These are phyloP conservation scores for Mycotypha africana DNA, from an alignment of 371 early-diverging fungal genomes.

Conservation along the genomic window DNA sequence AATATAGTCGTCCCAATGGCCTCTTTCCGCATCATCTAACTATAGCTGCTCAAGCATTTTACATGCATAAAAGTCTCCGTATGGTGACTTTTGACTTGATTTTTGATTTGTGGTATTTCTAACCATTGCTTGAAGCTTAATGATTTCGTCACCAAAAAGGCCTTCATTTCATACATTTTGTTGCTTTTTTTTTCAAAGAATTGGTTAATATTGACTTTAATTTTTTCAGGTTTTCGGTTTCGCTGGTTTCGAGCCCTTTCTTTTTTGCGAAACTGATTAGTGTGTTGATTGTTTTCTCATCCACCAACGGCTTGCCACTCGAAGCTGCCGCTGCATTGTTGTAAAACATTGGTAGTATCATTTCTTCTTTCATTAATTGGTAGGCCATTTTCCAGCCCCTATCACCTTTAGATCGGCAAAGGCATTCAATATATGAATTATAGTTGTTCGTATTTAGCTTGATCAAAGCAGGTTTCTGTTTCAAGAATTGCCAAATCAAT, in stretches of 20 bases:
- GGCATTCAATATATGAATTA: slow-evolving; percentile 40
- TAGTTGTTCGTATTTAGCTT: slow-evolving; percentile 34
- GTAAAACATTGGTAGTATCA: slow-evolving; percentile 10
- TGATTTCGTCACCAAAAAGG: too few relatives aligned
- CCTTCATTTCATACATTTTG: too few relatives aligned
- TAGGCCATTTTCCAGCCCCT: slow-evolving; percentile 28
- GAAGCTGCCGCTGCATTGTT: neutral
- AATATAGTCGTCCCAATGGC: too few relatives aligned
- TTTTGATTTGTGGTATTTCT: too few relatives aligned
- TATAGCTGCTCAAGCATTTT: too few relatives aligned
- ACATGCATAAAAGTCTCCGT: too few relatives aligned
- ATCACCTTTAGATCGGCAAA: slow-evolving; percentile 27
- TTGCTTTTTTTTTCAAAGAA: too few relatives aligned
- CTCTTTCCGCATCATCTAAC: too few relatives aligned
- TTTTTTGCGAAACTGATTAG: slow-evolving; percentile 36
- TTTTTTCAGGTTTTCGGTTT: slow-evolving; percentile 17
- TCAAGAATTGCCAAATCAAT: slow-evolving; percentile 26
- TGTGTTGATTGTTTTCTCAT: slow-evolving; percentile 40
- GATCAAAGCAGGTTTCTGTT: slow-evolving; percentile 11
- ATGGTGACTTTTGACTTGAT: too few relatives aligned
- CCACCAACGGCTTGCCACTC: too few relatives aligned
- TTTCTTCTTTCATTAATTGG: slow-evolving; percentile 17
- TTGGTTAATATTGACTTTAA: too few relatives aligned
- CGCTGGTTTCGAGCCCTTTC: slow-evolving; percentile 14
- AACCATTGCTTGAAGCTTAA: too few relatives aligned